These are phyloP conservation scores for Diaporthe nobilis DNA, from an alignment of 2,329 filamentous ascomycete species.

Conservation along the genomic window DNA sequence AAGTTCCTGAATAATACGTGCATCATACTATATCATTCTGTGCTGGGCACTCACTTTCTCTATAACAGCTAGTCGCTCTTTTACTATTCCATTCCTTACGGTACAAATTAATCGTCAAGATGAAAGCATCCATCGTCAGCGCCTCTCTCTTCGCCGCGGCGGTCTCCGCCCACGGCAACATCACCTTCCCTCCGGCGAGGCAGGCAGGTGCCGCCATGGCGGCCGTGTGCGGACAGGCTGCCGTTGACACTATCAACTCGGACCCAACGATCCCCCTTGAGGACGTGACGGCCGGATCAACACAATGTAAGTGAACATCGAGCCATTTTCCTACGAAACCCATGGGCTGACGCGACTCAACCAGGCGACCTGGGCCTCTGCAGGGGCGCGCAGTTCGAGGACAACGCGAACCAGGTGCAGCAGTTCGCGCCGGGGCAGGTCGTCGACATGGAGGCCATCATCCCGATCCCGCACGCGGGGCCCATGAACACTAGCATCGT, in stretches of 20 bases:
- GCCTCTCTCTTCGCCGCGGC: conserved; percentile 45
- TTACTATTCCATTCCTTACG: neutral
- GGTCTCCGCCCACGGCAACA: conserved; percentile 60
- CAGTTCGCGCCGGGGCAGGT: conserved; percentile 58
- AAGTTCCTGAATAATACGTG: conserved; percentile 17
- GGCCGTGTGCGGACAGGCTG: conserved; percentile 59
- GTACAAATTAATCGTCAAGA: conserved; percentile 33
- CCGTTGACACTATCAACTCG: conserved; percentile 53
- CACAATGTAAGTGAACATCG: conserved; percentile 47
- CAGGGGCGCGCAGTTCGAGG: conserved; percentile 61
- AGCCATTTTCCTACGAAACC: too few relatives aligned
- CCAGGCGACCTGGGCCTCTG: conserved; percentile 61
- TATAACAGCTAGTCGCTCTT: conserved; percentile 8
- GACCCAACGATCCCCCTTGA: conserved; percentile 55
- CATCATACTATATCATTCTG: conserved; percentile 14
- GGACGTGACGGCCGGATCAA: conserved; percentile 45
- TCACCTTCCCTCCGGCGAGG: conserved; percentile 59
- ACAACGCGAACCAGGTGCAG: conserved; percentile 60
- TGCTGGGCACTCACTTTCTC: conserved; percentile 27
- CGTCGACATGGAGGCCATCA: conserved; percentile 56
- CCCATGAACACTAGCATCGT: conserved; percentile 71
- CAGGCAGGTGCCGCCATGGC: conserved; percentile 59
- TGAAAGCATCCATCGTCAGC: conserved; percentile 41
- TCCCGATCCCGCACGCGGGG: conserved; percentile 62
- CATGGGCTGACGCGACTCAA: conserved; percentile 35